phyloP scores from a whole-genome alignment of 345 rosid species.

The Cardamine occulta region DNA sequence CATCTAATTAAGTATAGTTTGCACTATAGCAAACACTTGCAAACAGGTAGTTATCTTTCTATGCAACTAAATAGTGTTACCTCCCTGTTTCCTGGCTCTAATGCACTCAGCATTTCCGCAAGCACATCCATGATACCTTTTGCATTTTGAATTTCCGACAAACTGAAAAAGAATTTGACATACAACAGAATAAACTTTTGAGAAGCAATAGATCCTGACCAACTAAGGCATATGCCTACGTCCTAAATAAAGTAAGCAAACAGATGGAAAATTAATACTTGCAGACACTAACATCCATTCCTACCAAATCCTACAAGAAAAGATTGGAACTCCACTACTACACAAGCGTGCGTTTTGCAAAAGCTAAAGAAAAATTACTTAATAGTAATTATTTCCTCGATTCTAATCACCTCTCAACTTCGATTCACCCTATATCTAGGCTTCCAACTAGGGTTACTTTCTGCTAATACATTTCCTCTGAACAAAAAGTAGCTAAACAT shows the following conservation, averaged over 20 bases:
- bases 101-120: constrained; percentile 95
- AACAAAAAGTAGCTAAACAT: constrained; percentile 17
- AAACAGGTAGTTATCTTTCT: constrained; percentile 26
- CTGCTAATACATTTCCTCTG: constrained; percentile 13
- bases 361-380: constrained; percentile 2
- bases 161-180: constrained; percentile 56
- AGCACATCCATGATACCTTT: constrained; percentile 98
- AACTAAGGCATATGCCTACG: constrained; percentile 17
- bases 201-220: constrained; percentile 33
- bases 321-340: not conserved
- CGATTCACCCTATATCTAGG: constrained; percentile 14
- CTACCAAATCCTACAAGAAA: not conserved
- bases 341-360: not conserved
- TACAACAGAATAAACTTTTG: constrained; percentile 27
- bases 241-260: constrained; percentile 11
- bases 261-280: not conserved
- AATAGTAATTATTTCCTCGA: not conserved
- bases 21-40: constrained; percentile 17
- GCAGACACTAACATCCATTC: constrained; percentile 8
- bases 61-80: constrained; percentile 47
- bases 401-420: constrained; percentile 21
- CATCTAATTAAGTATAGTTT: not conserved
- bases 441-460: constrained; percentile 5
- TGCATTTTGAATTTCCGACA: constrained; percentile 98
- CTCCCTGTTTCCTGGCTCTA: constrained; percentile 90